Evolutionary conservation across 257 asterid genomes (phyloP).

Genomic region (Capsicum baccatum): DNA sequence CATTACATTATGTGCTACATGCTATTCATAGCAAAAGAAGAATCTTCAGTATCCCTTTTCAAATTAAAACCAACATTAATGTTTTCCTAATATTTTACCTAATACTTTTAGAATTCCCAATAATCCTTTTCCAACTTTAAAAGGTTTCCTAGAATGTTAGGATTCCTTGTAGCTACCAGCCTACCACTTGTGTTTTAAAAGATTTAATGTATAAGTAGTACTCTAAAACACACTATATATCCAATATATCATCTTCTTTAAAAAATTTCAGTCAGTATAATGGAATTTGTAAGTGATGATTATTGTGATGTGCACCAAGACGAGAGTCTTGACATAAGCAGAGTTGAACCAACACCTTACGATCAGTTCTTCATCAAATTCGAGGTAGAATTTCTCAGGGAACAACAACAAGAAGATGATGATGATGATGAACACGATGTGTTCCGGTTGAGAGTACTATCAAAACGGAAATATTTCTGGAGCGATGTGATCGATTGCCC

Average conservation of each 20-base stretch:
- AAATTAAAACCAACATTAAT: neutral
- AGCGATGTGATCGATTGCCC: neutral
- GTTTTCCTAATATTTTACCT: neutral
- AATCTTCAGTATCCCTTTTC: neutral
- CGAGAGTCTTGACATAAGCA: neutral
- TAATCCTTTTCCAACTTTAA: slow-evolving; percentile 20
- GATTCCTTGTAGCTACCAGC: neutral
- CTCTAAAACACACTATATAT: neutral
- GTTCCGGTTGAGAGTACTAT: neutral
- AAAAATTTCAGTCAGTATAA: neutral
- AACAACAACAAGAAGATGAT: neutral
- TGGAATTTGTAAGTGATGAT: neutral
- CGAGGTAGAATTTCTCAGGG: neutral
- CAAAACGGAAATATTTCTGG: neutral
- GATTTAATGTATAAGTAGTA: too few species aligned
- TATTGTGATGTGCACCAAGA: neutral
- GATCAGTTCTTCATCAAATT: slow-evolving; percentile 12
- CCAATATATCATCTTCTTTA: neutral
- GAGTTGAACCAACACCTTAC: neutral
- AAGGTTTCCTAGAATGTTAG: neutral
- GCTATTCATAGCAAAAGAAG: neutral
- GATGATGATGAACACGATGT: neutral
- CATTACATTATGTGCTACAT: too few species aligned
- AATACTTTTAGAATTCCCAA: neutral
- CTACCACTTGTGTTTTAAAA: neutral